Evolutionary conservation across 1,284 basidiomycete genomes (phyloP).

Genomic region (Hortiboletus rubellus): DNA sequence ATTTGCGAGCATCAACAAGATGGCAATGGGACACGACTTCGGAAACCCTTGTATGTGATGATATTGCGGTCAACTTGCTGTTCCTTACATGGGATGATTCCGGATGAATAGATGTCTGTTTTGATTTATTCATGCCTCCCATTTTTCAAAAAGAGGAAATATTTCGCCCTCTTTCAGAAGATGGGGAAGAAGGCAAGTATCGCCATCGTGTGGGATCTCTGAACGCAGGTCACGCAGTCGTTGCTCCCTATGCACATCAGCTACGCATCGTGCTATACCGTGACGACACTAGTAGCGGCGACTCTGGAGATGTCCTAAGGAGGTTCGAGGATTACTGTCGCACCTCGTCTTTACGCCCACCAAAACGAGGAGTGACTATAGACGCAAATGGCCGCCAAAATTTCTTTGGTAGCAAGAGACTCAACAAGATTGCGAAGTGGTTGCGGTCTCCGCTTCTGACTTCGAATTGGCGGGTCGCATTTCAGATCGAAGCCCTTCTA

Average conservation of each 20-base stretch:
- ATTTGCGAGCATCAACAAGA: constrained; percentile 58
- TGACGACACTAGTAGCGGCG: constrained; percentile 34
- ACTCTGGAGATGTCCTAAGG: constrained; percentile 41
- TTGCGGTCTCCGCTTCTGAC: constrained; percentile 42
- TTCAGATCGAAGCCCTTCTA: constrained; percentile 68
- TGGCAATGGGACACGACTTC: constrained; percentile 57
- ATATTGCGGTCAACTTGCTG: constrained; percentile 2
- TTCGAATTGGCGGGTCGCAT: constrained; percentile 57
- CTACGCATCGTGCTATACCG: constrained; percentile 55
- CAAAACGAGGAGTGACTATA: constrained; percentile 38
- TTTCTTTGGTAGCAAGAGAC: constrained; percentile 50
- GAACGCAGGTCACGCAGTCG: constrained; percentile 49
- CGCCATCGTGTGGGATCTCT: constrained; percentile 57
- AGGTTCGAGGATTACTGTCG: constrained; percentile 54
- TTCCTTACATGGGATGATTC: neutral
- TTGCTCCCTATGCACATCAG: constrained; percentile 66
- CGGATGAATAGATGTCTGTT: constrained; percentile 53
- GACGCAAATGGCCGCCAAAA: constrained; percentile 45
- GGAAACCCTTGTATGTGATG: constrained; percentile 41
- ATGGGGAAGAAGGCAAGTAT: constrained; percentile 41
- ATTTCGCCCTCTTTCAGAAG: constrained; percentile 48
- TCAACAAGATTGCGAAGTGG: constrained; percentile 46
- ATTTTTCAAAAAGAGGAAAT: constrained; percentile 60
- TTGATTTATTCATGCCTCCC: constrained; percentile 61
- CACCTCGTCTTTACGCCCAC: constrained; percentile 48